Percentiles rank a stretch among this genome's conserved stretches.
phyloP scores from a whole-genome alignment of 2,329 filamentous ascomycete genomes.

The Xylaria sp. region DNA sequence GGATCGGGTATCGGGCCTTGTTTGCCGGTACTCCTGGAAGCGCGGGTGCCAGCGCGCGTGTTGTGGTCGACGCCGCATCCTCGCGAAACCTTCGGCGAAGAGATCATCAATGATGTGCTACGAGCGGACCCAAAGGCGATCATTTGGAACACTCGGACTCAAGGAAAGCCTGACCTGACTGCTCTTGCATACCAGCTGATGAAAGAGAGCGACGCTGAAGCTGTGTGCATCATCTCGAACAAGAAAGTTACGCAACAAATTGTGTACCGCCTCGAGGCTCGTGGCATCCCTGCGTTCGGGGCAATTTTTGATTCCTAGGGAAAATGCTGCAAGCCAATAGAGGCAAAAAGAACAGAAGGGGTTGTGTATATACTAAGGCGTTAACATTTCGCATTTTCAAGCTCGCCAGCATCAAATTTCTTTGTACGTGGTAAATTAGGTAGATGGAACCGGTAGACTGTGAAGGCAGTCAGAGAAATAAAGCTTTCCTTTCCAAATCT shows the following conservation, averaged over 20 bases:
- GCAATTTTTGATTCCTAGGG: slow-evolving; percentile 66
- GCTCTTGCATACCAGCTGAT: slow-evolving; percentile 62
- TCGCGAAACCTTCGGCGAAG: slow-evolving; percentile 68
- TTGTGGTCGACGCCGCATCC: slow-evolving; percentile 76
- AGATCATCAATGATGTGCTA: slow-evolving; percentile 65
- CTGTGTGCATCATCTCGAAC: slow-evolving; percentile 79
- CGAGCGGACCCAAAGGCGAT: slow-evolving; percentile 69
- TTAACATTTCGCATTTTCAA: slow-evolving; percentile 2
- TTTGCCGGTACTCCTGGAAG: slow-evolving; percentile 36
- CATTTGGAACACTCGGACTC: slow-evolving; percentile 71
- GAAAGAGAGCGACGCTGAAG: slow-evolving; percentile 69
- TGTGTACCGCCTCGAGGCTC: slow-evolving; percentile 73
- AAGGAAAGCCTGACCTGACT: slow-evolving; percentile 68
- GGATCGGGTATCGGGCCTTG: slow-evolving; percentile 77
- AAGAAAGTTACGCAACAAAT: slow-evolving; percentile 73
- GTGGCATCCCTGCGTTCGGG: slow-evolving; percentile 74
- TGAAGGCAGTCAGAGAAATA: neutral
- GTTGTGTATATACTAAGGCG: slow-evolving; percentile 2
- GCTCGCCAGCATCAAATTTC: neutral
- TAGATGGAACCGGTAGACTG: neutral
- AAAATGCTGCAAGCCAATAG: neutral
- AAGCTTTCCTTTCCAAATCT: neutral
- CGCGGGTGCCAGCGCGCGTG: slow-evolving; percentile 66
- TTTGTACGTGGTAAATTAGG: neutral
- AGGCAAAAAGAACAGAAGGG: neutral